Conservation (phyloP, 805 yeast genomes). For the Wickerhamiella cacticola region DNA sequence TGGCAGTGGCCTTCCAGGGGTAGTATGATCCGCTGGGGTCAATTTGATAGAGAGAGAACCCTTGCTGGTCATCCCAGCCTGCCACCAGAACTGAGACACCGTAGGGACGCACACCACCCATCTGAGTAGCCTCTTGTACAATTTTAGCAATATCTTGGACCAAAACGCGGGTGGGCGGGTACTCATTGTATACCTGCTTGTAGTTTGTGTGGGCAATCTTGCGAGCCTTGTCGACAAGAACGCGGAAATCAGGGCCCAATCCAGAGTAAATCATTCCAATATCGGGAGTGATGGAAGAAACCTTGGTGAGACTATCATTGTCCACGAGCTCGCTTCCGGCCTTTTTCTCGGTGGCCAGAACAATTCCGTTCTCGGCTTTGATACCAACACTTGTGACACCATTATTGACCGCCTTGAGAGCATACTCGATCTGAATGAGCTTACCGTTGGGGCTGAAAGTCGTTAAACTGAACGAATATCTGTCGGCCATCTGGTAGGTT, state of each 20-base stretch:
- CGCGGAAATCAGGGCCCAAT: slow-evolving; percentile 98
- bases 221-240: slow-evolving; percentile 84
- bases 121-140: slow-evolving; percentile 98
- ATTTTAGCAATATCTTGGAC: slow-evolving; percentile 91
- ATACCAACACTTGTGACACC: slow-evolving; percentile 97
- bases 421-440: slow-evolving; percentile 94
- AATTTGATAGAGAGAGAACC: slow-evolving; percentile 81
- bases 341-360: slow-evolving; percentile 92
- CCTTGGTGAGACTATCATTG: slow-evolving; percentile 61
- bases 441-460: slow-evolving; percentile 98
- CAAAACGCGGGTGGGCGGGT: slow-evolving; percentile 89
- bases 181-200: slow-evolving; percentile 87
- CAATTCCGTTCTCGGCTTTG: slow-evolving; percentile 88
- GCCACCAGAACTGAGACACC: slow-evolving; percentile 93
- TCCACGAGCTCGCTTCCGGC: slow-evolving; percentile 67
- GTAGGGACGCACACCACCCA: slow-evolving; percentile 98
- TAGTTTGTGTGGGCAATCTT: slow-evolving; percentile 86
- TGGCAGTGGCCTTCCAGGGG: slow-evolving; percentile 99
- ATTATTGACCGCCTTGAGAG: slow-evolving; percentile 91
- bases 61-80: slow-evolving; percentile 72
- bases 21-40: slow-evolving; percentile 97
- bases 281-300: slow-evolving; percentile 79
- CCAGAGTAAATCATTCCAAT: slow-evolving; percentile 96
- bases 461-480: slow-evolving; percentile 93
- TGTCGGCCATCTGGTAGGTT: slow-evolving; percentile 67